Evolutionary conservation across 1,284 basidiomycete genomes (phyloP).

Genomic region (Baeospora myosura): DNA sequence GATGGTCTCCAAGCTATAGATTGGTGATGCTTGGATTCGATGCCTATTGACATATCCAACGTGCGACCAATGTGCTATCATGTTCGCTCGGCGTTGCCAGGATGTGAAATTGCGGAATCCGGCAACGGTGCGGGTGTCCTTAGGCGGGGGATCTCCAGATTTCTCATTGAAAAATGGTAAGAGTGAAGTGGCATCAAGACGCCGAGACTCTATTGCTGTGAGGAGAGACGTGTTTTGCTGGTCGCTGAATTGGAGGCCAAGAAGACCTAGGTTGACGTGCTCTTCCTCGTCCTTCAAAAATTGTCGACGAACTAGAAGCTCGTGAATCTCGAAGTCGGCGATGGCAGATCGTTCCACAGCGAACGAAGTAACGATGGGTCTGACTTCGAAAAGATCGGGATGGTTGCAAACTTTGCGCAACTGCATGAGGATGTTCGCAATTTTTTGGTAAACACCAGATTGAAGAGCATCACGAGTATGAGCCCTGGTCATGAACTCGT

Average conservation of each 20-base stretch:
- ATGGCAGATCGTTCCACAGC: slow-evolving; percentile 77
- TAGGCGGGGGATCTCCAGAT: slow-evolving; percentile 48
- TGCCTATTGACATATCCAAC: slow-evolving; percentile 69
- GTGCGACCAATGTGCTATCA: slow-evolving; percentile 61
- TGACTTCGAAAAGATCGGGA: slow-evolving; percentile 91
- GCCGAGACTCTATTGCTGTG: slow-evolving; percentile 44
- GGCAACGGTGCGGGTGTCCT: slow-evolving; percentile 68
- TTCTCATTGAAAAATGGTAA: slow-evolving; percentile 54
- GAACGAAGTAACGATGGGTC: slow-evolving; percentile 90
- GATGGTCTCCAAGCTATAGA: slow-evolving; percentile 64
- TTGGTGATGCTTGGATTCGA: slow-evolving; percentile 59
- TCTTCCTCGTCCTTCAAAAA: slow-evolving; percentile 47
- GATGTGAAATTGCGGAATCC: slow-evolving; percentile 62
- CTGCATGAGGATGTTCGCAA: slow-evolving; percentile 97
- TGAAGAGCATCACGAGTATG: slow-evolving; percentile 83
- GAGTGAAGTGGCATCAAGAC: slow-evolving; percentile 67
- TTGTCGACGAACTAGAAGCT: slow-evolving; percentile 73
- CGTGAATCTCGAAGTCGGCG: slow-evolving; percentile 84
- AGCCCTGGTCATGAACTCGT: slow-evolving; percentile 95
- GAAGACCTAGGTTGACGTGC: slow-evolving; percentile 52
- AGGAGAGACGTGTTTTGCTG: slow-evolving; percentile 44
- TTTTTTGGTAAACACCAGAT: slow-evolving; percentile 83
- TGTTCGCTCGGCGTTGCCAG: slow-evolving; percentile 48
- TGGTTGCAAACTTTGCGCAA: slow-evolving; percentile 94
- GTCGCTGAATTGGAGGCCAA: slow-evolving; percentile 62